These are phyloP conservation scores for Rosellinia necatrix DNA, from an alignment of 2,329 filamentous ascomycete genomes.

Conservation along the genomic window DNA sequence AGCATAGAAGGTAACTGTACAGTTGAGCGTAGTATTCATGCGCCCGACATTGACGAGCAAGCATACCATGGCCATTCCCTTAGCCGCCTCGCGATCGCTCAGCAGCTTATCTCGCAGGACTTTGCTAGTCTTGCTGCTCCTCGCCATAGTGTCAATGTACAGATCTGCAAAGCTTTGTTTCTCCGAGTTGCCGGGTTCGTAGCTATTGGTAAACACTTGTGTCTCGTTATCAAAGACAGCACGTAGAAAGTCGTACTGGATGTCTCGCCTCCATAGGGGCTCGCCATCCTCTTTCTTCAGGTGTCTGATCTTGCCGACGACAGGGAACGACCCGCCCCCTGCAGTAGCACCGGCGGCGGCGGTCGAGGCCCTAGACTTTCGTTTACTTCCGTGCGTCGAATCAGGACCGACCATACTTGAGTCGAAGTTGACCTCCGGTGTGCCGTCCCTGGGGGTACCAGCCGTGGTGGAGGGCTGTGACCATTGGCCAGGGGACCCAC, in stretches of 20 bases:
- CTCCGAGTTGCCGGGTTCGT: slow-evolving; percentile 63
- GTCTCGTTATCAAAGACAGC: slow-evolving; percentile 77
- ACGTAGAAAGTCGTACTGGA: slow-evolving; percentile 84
- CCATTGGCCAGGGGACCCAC: slow-evolving; percentile 35
- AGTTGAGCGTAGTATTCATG: slow-evolving; percentile 99
- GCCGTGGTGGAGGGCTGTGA: slow-evolving; percentile 35
- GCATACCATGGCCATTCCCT: slow-evolving; percentile 99
- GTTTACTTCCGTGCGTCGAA: slow-evolving; percentile 32
- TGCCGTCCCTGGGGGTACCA: slow-evolving; percentile 25
- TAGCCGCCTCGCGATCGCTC: slow-evolving; percentile 86
- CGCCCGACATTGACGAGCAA: slow-evolving; percentile 94
- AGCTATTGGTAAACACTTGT: slow-evolving; percentile 85
- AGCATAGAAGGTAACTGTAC: slow-evolving; percentile 55
- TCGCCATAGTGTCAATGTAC: slow-evolving; percentile 97
- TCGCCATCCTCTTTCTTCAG: slow-evolving; percentile 89
- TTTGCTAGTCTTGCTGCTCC: slow-evolving; percentile 99
- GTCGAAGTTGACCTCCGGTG: slow-evolving; percentile 34
- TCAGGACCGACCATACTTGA: slow-evolving; percentile 35
- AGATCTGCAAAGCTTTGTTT: slow-evolving; percentile 89
- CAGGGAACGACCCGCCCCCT: slow-evolving; percentile 29
- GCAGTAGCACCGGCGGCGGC: slow-evolving; percentile 23
- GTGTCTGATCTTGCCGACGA: slow-evolving; percentile 74
- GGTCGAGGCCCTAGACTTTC: slow-evolving; percentile 34
- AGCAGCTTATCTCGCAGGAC: slow-evolving; percentile 95
- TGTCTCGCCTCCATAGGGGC: slow-evolving; percentile 84